Base-by-base conservation (phyloP, 2,329 filamentous ascomycete genomes). In the Fusarium domesticum region DNA sequence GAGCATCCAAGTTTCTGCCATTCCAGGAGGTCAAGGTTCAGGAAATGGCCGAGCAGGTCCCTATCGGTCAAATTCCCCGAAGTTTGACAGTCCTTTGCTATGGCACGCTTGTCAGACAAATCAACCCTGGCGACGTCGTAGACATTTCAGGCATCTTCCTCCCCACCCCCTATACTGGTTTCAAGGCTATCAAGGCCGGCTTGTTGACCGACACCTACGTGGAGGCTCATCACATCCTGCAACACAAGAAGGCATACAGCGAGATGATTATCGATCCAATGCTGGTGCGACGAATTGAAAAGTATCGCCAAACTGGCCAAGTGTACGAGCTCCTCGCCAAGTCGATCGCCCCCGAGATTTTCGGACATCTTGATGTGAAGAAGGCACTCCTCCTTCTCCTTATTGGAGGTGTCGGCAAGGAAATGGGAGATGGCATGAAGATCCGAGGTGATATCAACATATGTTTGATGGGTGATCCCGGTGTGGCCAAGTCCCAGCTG, bases 21-120 rank as follows among this genome's bases (percentile, higher is more conserved):
- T 98, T 98, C 74, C 93, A 98, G 68, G 93, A 98, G 69, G 83
- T 97, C 69, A 97, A 97, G 73, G 90, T 98, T 44, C 93, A 98
- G 69, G 93, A 98, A 66, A 89, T 97, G 83, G 90, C 93, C n/a
- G 93, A 98, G 65, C 93, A 98, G 67, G 93, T 98, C 0, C 93
- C 93, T 6, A 95, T 98, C 53, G 93, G 93, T 39, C 93, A 98
- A 65, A 98, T 98, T 59, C 93, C 93, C 23, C 83, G 93, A 47
- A 89, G 89, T 45, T 73, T 98, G 51, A 97, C 92, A 0, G 74
- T 98, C 17, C 81, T 95, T 60, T 96, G 90, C 68, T 86, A 95
- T 62, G 93, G 93, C 48, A 87, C 83, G 48, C 77, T 95, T 11
- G 89, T 92, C 20, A 80, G 93, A 47, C 84, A 89, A 59, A 81